phyloP scores from a whole-genome alignment of 1,284 basidiomycete genomes.

The Marasmius fiardii region DNA sequence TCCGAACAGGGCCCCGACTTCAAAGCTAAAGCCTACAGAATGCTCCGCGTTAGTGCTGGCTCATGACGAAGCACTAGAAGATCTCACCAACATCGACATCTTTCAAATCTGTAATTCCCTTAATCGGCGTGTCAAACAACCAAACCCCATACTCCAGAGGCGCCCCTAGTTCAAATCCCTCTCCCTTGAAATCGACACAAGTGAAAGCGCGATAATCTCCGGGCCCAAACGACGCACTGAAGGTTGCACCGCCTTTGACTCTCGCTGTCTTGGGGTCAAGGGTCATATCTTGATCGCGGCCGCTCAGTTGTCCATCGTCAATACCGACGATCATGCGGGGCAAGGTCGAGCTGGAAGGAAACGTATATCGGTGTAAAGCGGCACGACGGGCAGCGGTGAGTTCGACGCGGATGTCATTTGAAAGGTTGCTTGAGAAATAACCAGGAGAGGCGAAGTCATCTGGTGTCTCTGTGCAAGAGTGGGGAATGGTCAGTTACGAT shows the following conservation, averaged over 20 bases:
- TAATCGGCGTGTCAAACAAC: constrained; percentile 46
- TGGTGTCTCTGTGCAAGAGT: constrained; percentile 37
- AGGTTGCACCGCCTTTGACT: constrained; percentile 33
- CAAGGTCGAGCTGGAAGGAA: constrained; percentile 34
- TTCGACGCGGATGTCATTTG: constrained; percentile 54
- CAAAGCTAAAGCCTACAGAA: constrained; percentile 4
- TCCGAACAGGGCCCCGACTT: constrained; percentile 52
- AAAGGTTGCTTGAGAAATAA: constrained; percentile 59
- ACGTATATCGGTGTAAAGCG: constrained; percentile 53
- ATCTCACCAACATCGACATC: constrained; percentile 47
- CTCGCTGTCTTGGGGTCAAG: constrained; percentile 44
- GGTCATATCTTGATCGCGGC: constrained; percentile 40
- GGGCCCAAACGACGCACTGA: constrained; percentile 39
- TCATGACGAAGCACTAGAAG: too few relatives aligned
- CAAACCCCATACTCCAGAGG: constrained; percentile 54
- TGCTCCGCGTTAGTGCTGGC: constrained; percentile 15
- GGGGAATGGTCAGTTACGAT: not conserved
- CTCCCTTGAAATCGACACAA: constrained; percentile 58
- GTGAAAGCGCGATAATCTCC: constrained; percentile 55
- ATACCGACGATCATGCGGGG: constrained; percentile 55
- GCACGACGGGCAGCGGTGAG: constrained; percentile 54
- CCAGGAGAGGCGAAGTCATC: constrained; percentile 61
- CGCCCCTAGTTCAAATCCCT: constrained; percentile 43
- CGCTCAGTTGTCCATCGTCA: constrained; percentile 53
- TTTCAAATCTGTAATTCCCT: constrained; percentile 39